A percentile compares a stretch with the other conserved stretches of the same genome.
phyloP scores from a whole-genome alignment of 2,329 filamentous ascomycete genomes.

The Aureobasidium mangrovei region DNA sequence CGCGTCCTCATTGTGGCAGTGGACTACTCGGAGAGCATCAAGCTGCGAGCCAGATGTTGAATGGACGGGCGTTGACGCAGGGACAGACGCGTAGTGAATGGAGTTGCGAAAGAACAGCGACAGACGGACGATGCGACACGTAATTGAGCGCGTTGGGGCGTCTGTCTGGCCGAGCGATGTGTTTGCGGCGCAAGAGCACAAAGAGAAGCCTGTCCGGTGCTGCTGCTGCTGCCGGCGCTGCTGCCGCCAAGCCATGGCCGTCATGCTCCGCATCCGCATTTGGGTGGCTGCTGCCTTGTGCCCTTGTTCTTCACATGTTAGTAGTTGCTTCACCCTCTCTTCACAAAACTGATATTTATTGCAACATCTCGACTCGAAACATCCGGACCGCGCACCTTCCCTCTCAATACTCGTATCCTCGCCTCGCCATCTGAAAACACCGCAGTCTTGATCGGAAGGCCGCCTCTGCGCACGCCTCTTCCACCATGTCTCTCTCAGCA shows the following conservation, averaged over 20 bases:
- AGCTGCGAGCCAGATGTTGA: not conserved
- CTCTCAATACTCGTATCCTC: not conserved
- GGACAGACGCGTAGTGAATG: not conserved
- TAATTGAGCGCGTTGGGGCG: not conserved
- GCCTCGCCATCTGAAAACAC: not conserved
- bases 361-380: too few species aligned
- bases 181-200: not conserved
- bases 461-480: not conserved
- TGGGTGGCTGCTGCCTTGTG: too few species aligned
- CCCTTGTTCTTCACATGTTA: too few species aligned
- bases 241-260: not conserved
- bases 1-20: constrained; percentile 41
- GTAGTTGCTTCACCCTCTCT: too few species aligned
- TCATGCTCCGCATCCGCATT: too few species aligned
- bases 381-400: too few species aligned
- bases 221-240: not conserved
- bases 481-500: constrained; percentile 24
- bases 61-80: not conserved
- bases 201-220: not conserved
- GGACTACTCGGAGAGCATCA: not conserved
- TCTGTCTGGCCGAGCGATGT: not conserved
- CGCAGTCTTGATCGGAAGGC: not conserved
- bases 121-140: not conserved
- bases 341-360: too few species aligned
- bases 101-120: not conserved